These are phyloP conservation scores for Kandelia obovata DNA, from an alignment of 345 rosid genomes.

Conservation along the genomic window DNA sequence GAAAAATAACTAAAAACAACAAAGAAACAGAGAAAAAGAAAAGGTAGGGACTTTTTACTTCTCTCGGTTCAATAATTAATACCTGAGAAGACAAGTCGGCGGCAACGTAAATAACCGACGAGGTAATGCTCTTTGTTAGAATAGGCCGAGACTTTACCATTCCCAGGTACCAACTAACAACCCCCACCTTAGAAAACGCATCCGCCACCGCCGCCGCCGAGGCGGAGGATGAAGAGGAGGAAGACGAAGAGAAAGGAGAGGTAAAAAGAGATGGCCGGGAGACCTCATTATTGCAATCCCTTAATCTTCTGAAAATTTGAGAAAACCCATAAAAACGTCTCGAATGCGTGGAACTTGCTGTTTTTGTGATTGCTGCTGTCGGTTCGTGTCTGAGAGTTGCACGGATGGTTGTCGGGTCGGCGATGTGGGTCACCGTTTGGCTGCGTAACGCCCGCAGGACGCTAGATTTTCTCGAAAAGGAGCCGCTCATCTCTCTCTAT, in stretches of 20 bases:
- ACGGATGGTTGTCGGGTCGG: conserved; percentile 22
- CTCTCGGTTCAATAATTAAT: neutral
- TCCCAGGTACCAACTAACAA: conserved; percentile 78
- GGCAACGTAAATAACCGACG: conserved; percentile 66
- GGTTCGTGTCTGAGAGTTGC: conserved; percentile 24
- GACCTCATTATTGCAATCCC: conserved; percentile 20
- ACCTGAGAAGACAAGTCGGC: conserved; percentile 98
- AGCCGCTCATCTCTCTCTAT: conserved; percentile 36
- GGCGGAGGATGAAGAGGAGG: conserved; percentile 28
- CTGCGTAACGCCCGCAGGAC: conserved; percentile 28
- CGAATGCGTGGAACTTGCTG: conserved; percentile 15
- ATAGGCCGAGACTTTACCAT: conserved; percentile 82
- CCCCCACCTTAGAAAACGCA: conserved; percentile 39
- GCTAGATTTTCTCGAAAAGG: conserved; percentile 31
- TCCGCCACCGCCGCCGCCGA: conserved; percentile 20
- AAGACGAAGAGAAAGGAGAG: conserved; percentile 26
- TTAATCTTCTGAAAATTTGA: conserved; percentile 29
- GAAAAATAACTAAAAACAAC: neutral
- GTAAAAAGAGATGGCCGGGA: conserved; percentile 13
- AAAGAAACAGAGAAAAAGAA: neutral
- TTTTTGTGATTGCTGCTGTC: neutral
- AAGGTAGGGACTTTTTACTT: neutral
- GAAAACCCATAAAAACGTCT: conserved; percentile 46
- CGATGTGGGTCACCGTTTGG: conserved; percentile 17
- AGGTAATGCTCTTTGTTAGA: conserved; percentile 69